Evolutionary conservation across 192 early-diverging fungal genomes (phyloP).

Genomic region (Backusella luteola): DNA sequence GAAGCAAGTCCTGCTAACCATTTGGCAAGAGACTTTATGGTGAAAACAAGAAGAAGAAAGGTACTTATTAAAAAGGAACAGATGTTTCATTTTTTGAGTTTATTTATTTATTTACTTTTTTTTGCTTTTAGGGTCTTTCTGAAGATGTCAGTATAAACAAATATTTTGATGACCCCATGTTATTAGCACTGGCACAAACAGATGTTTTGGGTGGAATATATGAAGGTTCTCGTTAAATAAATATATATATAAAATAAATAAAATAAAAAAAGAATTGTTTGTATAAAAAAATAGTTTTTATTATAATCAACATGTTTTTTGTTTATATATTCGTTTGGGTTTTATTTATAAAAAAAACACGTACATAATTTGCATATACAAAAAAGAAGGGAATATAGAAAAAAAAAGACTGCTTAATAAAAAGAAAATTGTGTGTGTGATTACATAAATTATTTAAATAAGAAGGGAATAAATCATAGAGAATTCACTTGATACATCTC

Average conservation of each 20-base stretch:
- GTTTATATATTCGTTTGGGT: background rate
- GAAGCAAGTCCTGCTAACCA: constrained; percentile 87
- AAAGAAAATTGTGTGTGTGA: constrained; percentile 3
- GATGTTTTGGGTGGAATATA: constrained; percentile 39
- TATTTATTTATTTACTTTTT: background rate
- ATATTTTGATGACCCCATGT: constrained; percentile 73
- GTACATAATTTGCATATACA: constrained; percentile 1
- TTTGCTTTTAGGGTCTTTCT: constrained; percentile 55
- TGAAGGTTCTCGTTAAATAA: background rate
- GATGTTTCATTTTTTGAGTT: background rate
- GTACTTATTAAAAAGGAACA: constrained; percentile 27
- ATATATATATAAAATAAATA: background rate
- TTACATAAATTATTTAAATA: constrained; percentile 8
- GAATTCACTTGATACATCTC: constrained; percentile 26
- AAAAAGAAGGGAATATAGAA: background rate
- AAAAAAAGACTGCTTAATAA: background rate
- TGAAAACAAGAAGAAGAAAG: constrained; percentile 96
- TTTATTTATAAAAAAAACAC: background rate
- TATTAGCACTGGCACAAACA: constrained; percentile 49
- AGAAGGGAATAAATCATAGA: constrained; percentile 3
- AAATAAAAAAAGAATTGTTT: background rate
- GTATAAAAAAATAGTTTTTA: background rate
- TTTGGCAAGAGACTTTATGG: constrained; percentile 97
- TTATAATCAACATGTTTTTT: background rate
- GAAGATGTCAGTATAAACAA: constrained; percentile 83